phyloP scores from a whole-genome alignment of 179 eudicot genomes.

The Gypsophila paniculata region DNA sequence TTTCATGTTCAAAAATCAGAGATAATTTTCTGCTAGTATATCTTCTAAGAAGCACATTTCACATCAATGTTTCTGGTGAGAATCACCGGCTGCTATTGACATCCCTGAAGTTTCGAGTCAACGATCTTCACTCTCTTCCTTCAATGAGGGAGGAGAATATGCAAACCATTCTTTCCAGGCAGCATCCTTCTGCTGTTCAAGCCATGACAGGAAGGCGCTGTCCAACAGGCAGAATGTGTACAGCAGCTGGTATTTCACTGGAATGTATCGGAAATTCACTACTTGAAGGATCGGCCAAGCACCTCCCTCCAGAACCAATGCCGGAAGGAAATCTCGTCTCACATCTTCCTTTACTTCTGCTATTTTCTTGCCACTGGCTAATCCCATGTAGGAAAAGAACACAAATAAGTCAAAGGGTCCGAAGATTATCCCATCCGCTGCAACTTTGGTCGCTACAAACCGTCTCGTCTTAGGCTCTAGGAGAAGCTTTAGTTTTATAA shows the following conservation, averaged over 20 bases:
- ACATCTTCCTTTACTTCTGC: constrained; percentile 36
- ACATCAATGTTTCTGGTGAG: background rate
- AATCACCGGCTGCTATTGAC: background rate
- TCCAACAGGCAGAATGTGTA: constrained; percentile 41
- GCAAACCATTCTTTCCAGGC: constrained; percentile 36
- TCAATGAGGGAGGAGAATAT: constrained; percentile 16
- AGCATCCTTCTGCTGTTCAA: constrained; percentile 46
- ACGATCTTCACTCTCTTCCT: constrained; percentile 25
- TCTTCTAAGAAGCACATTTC: background rate
- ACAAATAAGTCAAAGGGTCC: constrained; percentile 40
- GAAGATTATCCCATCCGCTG: constrained; percentile 35
- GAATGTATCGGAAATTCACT: constrained; percentile 39
- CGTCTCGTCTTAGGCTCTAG: constrained; percentile 31
- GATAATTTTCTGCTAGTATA: background rate
- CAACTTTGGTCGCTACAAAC: constrained; percentile 41
- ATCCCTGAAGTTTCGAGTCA: background rate
- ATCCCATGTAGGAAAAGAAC: constrained; percentile 44
- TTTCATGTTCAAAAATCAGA: no score
- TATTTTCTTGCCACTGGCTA: constrained; percentile 34
- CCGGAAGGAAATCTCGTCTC: constrained; percentile 43
- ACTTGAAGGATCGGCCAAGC: constrained; percentile 36
- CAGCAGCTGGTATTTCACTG: constrained; percentile 40
- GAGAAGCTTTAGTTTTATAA: constrained; percentile 26
- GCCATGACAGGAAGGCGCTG: constrained; percentile 42
- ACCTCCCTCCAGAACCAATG: constrained; percentile 32